Evolutionary conservation across 139 green algal genomes (phyloP), one percentile per base, ranked within the genome.

Genomic region (Helicosporidium sp.): DNA sequence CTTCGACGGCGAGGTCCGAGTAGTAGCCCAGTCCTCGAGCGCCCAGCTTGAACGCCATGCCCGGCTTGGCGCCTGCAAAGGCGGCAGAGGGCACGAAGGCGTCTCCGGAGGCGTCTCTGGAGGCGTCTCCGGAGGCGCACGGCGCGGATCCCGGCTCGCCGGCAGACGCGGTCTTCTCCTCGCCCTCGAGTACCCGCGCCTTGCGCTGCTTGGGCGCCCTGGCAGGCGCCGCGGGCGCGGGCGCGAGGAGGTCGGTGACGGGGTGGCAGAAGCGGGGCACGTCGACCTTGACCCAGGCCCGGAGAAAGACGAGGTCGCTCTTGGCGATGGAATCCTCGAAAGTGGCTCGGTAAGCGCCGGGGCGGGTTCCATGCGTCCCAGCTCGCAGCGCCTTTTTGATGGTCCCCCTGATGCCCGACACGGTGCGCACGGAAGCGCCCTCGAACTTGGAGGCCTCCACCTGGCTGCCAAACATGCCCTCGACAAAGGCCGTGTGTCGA

Each of bases 311-410:
- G 41, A 95, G 82, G 70, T 98, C 89, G 8, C 58, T 78, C 33
- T 85, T 57, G 39, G 96, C 64, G 8, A 87, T 70, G 58, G 95
- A 95, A 64, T 98, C 89, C 61, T 98, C 89, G 63, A 98, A 96
- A 1, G 76, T 83, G 27, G 69, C 74, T 5, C 83, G 63, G 46
- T 78, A 81, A 17, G 51, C 60, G 23, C 86, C 86, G 29, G 90
- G 77, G 16, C 60, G 62, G 6, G 59, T 62, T 6, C 72, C 75
- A 26, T 72, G 35, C 28, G 55, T 46, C 29, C 68, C 64, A 6
- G 59, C 54, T 24, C 60, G 36, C 25, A 72, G 13, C 23, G 69
- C 66, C 68, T 95, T 97, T 50, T 97, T 97, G 48, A 96, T 80
- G 25, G 81, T 92, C n/a, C 87, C 87, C 5, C 87, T 60, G 34